Evolutionary conservation across 441 rosid species (phyloP).

Genomic region (Corymbia calophylla): DNA sequence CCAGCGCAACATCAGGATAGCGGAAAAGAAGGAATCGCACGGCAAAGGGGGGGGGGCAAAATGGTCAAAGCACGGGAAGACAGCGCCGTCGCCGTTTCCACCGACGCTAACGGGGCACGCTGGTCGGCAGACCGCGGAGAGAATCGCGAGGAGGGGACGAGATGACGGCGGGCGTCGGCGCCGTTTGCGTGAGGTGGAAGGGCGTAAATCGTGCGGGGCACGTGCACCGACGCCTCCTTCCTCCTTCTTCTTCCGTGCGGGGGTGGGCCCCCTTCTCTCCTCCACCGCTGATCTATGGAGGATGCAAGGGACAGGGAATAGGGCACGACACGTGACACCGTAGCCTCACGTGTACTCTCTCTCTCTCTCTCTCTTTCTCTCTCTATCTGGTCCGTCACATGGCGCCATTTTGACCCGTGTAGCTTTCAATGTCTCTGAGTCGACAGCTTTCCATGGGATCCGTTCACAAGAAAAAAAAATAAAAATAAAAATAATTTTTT

Average conservation of each 20-base stretch:
- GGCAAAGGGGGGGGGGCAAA: neutral
- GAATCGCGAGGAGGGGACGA: neutral
- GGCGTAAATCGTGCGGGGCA: neutral
- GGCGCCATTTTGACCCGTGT: neutral
- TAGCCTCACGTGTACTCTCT: neutral
- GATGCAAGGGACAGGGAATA: neutral
- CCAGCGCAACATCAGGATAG: neutral
- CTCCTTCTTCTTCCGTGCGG: neutral
- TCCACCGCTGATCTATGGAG: neutral
- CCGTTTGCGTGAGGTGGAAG: neutral
- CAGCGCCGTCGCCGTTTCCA: neutral
- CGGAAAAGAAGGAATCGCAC: neutral
- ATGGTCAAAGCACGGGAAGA: neutral
- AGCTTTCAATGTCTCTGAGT: neutral
- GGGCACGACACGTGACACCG: neutral
- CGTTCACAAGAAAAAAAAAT: neutral
- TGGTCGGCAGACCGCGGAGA: neutral
- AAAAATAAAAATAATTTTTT: no score
- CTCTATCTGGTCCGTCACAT: neutral
- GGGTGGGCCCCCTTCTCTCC: neutral
- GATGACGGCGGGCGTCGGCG: neutral
- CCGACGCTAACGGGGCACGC: neutral
- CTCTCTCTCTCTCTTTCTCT: neutral
- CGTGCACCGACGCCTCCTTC: neutral
- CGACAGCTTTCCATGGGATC: neutral